Conservation (phyloP, 2,329 filamentous ascomycete genomes). For the Ophiostoma himal-ulmi region DNA sequence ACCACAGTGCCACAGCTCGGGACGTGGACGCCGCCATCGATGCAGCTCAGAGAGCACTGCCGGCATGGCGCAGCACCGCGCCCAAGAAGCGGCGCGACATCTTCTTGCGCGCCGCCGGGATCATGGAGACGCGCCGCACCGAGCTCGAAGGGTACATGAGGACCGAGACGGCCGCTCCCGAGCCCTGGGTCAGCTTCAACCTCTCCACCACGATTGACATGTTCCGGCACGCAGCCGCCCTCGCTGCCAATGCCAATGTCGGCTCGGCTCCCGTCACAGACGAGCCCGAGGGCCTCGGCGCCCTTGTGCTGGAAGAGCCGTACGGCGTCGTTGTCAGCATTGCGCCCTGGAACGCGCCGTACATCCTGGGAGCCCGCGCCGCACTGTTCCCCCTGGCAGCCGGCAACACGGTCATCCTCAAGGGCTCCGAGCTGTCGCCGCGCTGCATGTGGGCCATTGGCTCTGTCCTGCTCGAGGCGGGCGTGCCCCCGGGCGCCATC, state of each 20-base stretch:
- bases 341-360: slow-evolving; percentile 67
- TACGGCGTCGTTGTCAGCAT: slow-evolving; percentile 77
- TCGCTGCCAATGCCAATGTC: slow-evolving; percentile 30
- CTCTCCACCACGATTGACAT: slow-evolving; percentile 34
- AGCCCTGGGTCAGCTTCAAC: slow-evolving; percentile 41
- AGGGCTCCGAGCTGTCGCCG: slow-evolving; percentile 60
- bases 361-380: slow-evolving; percentile 48
- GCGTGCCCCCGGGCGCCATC: slow-evolving; percentile 66
- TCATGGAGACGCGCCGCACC: slow-evolving; percentile 53
- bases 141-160: slow-evolving; percentile 58
- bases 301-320: slow-evolving; percentile 67
- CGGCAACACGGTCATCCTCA: slow-evolving; percentile 74
- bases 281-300: slow-evolving; percentile 31
- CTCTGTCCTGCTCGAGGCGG: slow-evolving; percentile 63
- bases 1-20: slow-evolving; percentile 29
- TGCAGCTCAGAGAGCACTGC: slow-evolving; percentile 60
- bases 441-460: slow-evolving; percentile 58
- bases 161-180: slow-evolving; percentile 41
- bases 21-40: slow-evolving; percentile 31
- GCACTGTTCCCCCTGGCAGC: slow-evolving; percentile 64
- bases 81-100: slow-evolving; percentile 60
- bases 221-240: slow-evolving; percentile 37
- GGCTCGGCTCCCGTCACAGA: slow-evolving; percentile 17
- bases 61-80: slow-evolving; percentile 60
- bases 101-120: slow-evolving; percentile 60